Conservation (phyloP, 2,329 filamentous ascomycete species). For the Alternaria triticina region DNA sequence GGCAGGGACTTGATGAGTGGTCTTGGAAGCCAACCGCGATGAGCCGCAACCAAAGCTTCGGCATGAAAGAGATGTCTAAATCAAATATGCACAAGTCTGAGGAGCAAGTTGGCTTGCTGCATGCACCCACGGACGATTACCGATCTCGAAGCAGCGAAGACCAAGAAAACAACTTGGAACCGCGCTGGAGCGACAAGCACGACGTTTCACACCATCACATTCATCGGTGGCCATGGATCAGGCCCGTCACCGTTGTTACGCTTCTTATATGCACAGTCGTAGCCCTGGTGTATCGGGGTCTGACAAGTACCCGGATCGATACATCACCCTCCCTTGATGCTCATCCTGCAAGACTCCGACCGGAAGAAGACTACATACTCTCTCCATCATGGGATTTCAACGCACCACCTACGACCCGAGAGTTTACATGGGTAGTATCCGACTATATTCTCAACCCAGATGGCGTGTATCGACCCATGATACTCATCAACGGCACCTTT, state of each 20-base stretch:
- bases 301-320: background rate
- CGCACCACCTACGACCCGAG: slow-evolving; percentile 58
- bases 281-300: background rate
- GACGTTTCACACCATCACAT: background rate
- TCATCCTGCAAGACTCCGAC: slow-evolving; percentile 19
- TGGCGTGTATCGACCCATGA: slow-evolving; percentile 53
- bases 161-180: slow-evolving; percentile 3
- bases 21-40: background rate
- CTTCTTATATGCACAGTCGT: slow-evolving; percentile 18
- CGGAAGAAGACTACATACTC: slow-evolving; percentile 57
- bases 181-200: slow-evolving; percentile 7
- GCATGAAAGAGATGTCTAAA: slow-evolving; percentile 9
- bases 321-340: background rate
- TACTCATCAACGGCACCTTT: slow-evolving; percentile 50
- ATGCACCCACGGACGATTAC: slow-evolving; percentile 12
- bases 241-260: slow-evolving; percentile 11
- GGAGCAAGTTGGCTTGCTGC: slow-evolving; percentile 30
- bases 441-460: slow-evolving; percentile 66
- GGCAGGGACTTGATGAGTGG: background rate
- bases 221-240: slow-evolving; percentile 16
- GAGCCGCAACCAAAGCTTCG: slow-evolving; percentile 10
- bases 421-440: slow-evolving; percentile 66
- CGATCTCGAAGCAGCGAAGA: slow-evolving; percentile 6
- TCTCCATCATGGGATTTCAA: slow-evolving; percentile 62
- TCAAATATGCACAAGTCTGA: slow-evolving; percentile 7